Percentiles rank a stretch among this genome's conserved stretches.
phyloP scores from a whole-genome alignment of 2,329 filamentous ascomycete species.

The Penicillium palitans region DNA sequence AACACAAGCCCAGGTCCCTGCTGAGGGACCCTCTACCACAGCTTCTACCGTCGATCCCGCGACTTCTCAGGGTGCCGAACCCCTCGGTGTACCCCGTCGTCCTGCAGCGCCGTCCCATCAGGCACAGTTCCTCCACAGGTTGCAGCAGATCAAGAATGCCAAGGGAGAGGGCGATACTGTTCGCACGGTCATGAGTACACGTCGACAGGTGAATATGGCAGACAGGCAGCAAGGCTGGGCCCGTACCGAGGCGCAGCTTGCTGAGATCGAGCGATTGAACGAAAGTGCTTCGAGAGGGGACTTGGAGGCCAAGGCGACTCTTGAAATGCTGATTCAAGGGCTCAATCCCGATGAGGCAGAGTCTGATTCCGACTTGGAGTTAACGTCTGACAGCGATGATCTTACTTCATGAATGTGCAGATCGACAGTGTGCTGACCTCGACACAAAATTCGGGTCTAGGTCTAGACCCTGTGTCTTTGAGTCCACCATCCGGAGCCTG shows the following conservation, averaged over 20 bases:
- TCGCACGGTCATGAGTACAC: constrained; percentile 56
- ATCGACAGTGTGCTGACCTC: neutral
- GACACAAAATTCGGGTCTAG: neutral
- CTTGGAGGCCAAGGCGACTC: constrained; percentile 32
- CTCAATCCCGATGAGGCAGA: constrained; percentile 2
- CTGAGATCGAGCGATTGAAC: constrained; percentile 40
- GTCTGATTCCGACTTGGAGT: constrained; percentile 2
- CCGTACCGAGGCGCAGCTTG: constrained; percentile 40
- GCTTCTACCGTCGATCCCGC: neutral
- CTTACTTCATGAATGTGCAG: neutral
- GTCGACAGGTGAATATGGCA: constrained; percentile 34
- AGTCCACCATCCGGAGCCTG: neutral
- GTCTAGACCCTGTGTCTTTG: neutral
- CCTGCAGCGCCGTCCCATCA: constrained; percentile 44
- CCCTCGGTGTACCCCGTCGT: constrained; percentile 22
- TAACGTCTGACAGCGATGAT: constrained; percentile 2
- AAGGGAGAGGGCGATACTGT: constrained; percentile 67
- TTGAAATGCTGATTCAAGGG: constrained; percentile 33
- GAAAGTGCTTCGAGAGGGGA: constrained; percentile 41
- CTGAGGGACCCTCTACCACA: neutral
- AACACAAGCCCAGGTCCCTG: constrained; percentile 5
- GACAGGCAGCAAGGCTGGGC: constrained; percentile 39
- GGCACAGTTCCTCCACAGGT: constrained; percentile 61
- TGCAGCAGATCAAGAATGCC: constrained; percentile 64
- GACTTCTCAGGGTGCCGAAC: constrained; percentile 4